Percentiles rank a stretch among this genome's conserved stretches.
Conservation (phyloP, 2,329 filamentous ascomycete genomes). For the Fusarium albidum region DNA sequence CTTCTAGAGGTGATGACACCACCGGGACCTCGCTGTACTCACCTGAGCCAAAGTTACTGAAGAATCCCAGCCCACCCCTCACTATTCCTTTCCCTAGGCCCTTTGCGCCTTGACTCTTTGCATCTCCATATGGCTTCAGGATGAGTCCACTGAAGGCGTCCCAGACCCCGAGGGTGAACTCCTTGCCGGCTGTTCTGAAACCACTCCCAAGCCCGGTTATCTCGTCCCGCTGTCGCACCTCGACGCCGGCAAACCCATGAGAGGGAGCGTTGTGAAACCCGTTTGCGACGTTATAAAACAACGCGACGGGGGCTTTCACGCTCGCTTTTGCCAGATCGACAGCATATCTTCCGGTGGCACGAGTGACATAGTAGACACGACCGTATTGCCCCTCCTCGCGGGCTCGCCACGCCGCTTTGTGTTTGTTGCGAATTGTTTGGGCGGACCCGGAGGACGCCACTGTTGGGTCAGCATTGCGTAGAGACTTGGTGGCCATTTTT, state of each 20-base stretch:
- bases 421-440: conserved; percentile 32
- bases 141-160: conserved; percentile 74
- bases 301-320: conserved; percentile 71
- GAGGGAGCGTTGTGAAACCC: conserved; percentile 79
- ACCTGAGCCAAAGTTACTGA: conserved; percentile 54
- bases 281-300: conserved; percentile 73
- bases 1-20: background rate
- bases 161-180: conserved; percentile 70
- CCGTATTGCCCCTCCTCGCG: conserved; percentile 41
- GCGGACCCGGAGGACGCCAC: conserved; percentile 15
- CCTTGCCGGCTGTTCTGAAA: conserved; percentile 70
- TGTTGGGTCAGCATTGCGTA: conserved; percentile 61
- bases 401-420: conserved; percentile 36
- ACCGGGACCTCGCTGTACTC: background rate
- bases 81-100: conserved; percentile 69
- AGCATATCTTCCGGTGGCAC: conserved; percentile 61
- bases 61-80: conserved; percentile 54
- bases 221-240: conserved; percentile 69
- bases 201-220: conserved; percentile 70
- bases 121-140: conserved; percentile 69
- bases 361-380: conserved; percentile 37
- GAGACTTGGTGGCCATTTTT: conserved; percentile 44
- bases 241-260: conserved; percentile 66
- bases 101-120: conserved; percentile 66
- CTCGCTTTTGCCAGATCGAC: conserved; percentile 68